Conservation (phyloP, 2,329 filamentous ascomycete species). For the Cercospora citrullina region DNA sequence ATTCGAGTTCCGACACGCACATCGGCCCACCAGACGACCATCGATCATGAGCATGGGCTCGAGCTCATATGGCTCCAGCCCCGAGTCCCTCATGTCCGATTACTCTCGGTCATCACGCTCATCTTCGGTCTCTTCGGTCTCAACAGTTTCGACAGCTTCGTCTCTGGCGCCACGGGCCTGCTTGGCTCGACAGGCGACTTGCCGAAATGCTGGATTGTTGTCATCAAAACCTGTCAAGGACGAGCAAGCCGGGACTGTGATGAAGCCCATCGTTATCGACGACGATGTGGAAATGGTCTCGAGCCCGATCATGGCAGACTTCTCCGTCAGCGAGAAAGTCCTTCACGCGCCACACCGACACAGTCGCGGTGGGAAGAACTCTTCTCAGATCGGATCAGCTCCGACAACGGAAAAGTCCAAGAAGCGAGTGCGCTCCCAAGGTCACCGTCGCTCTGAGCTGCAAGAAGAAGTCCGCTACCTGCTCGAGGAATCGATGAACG, state of each 20-base stretch:
- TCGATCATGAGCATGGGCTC: conserved; percentile 56
- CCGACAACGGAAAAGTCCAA: conserved; percentile 28
- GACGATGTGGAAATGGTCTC: conserved; percentile 35
- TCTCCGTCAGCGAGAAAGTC: conserved; percentile 37
- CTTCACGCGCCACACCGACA: conserved; percentile 37
- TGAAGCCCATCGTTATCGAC: conserved; percentile 35
- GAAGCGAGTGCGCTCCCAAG: conserved; percentile 37
- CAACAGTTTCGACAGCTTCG: conserved; percentile 45
- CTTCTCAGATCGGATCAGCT: conserved; percentile 20
- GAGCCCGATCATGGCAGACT: conserved; percentile 36
- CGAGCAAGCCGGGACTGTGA: conserved; percentile 29
- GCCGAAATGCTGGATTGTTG: conserved; percentile 51
- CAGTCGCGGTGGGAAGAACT: conserved; percentile 33
- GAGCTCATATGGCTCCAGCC: conserved; percentile 54
- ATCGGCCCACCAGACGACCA: conserved; percentile 45
- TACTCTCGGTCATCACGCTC: conserved; percentile 56
- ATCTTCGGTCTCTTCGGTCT: conserved; percentile 56
- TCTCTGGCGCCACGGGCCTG: conserved; percentile 54
- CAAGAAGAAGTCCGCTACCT: conserved; percentile 40
- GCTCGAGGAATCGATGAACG: conserved; percentile 34
- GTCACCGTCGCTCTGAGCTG: conserved; percentile 36
- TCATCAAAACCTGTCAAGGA: conserved; percentile 30
- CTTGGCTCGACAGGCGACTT: conserved; percentile 55
- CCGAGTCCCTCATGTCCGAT: conserved; percentile 66
- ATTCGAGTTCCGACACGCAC: conserved; percentile 48